Evolutionary conservation across 306 rosid species (phyloP), one percentile per base, ranked within the genome.

Genomic region (Malus domestica): DNA sequence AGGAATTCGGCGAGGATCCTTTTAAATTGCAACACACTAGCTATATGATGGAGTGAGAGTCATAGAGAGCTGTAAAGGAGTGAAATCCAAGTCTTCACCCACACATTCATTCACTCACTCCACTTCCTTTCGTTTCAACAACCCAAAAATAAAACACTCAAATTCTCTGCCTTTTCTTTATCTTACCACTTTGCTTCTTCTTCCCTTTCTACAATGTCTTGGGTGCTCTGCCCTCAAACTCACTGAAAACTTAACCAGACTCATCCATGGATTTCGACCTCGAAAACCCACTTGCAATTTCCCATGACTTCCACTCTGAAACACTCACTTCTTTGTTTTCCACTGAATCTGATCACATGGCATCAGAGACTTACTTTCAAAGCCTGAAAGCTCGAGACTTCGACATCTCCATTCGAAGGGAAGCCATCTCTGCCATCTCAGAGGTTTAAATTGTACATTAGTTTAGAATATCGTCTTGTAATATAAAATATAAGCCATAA

Each of bases 211-310:
- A 77, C 80, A 63, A 87, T 89, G 91, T 60, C 71, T 72, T 14
- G 49, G 78, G 35, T 35, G 40, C 77, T 78, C 75, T 8, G 59
- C 61, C 67, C 69, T 57, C 83, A 73, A 12, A 14, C 54, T 29
- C 80, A 51, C 67, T 81, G 76, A 68, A 68, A 32, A 45, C 77
- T 62, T 45, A 16, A 13, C 30, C 16, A 12, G 5, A 22, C 80
- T 35, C 58, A 9, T 75, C 82, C 73, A 95, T 95, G 98, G 98
- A 94, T 79, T 89, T 89, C 86, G 90, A 92, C 84, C 97, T 89
- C 15, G 96, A 94, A 85, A 90, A 92, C 92, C 98, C 98, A 72
- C 80, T 90, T 3, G 84, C 85, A 33, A 75, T 86, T 80, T 82
- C 76, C 80, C 84, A 83, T 22, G 79, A 79, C 55, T 83, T 75